Base-by-base conservation (phyloP, 176 grass and related monocot genomes). In the Saccharum officinarum region DNA sequence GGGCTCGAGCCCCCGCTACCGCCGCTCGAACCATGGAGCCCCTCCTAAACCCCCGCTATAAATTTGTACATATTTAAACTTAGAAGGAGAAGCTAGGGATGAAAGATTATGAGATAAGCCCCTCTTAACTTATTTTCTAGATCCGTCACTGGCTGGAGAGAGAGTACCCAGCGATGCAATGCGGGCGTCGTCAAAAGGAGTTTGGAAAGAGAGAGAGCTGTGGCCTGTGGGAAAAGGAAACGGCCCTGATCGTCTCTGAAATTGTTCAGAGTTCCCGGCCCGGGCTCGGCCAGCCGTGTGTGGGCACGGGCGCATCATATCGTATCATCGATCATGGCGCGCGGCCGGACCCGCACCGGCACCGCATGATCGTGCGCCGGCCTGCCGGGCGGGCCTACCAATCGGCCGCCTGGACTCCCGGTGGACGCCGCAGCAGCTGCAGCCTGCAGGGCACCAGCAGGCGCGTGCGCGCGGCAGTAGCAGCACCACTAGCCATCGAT, bases 271-370 rank as follows among this genome's bases (percentile, higher is more conserved):
- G 68, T 60, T 63, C 50, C 46, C 31, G 64, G 59, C 22, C 38
- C n/a, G 80, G 10, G 10, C 13, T 28, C 28, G 17, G 16, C 34
- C 17, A 17, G 33, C 67, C 34, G 67, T 37, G 36, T 63, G 60
- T 63, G 60, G 67, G 67, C 60, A 67, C 60, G 82, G 22, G 22
- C 25, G 22, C 44, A 77, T 84, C 31, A 76, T 76, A 57, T 57
- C 18, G 54, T 57, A 52, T 52, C 49, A 55, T 55, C 6, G 52
- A 20, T 20, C 52, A 22, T 22, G 14, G 25, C 26, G n/a, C 59
- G 63, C 65, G 65, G 1, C 63, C 28, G 25, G 61, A 63, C 61
- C 36, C 30, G 15, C 64, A 67, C 25, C 45, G 45, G 15, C 15
- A 31, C 41, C 1, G 30, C 34, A 38, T 69, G 67, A 57, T 57